These are phyloP conservation scores for Colletotrichum tamarilloi DNA, from an alignment of 2,329 filamentous ascomycete species.

Conservation along the genomic window DNA sequence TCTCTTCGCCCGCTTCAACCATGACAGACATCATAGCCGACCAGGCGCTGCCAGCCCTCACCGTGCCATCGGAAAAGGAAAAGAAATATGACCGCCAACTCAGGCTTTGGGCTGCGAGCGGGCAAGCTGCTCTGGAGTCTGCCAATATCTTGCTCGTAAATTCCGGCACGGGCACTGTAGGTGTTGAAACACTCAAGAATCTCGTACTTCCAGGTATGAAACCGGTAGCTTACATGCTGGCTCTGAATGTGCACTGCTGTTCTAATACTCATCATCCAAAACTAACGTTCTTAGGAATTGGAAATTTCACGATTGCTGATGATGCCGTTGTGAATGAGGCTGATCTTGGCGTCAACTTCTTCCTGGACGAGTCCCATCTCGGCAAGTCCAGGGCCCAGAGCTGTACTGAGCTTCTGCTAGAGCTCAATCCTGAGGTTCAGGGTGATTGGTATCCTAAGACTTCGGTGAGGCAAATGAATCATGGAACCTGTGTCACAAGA, in stretches of 20 bases:
- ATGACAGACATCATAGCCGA: constrained; percentile 59
- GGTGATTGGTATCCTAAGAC: constrained; percentile 74
- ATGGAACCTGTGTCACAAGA: neutral
- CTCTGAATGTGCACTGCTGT: neutral
- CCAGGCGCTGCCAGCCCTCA: constrained; percentile 60
- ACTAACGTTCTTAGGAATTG: constrained; percentile 72
- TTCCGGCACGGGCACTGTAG: constrained; percentile 85
- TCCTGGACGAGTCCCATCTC: constrained; percentile 82
- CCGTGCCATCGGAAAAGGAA: constrained; percentile 69
- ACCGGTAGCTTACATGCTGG: neutral
- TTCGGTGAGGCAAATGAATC: constrained; percentile 50
- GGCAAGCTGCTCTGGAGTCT: constrained; percentile 89
- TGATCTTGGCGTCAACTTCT: constrained; percentile 97
- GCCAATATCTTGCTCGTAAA: constrained; percentile 93
- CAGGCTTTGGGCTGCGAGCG: constrained; percentile 92
- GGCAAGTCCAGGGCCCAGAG: constrained; percentile 83
- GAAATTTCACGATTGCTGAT: constrained; percentile 91
- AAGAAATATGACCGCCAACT: constrained; percentile 95
- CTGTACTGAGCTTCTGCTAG: constrained; percentile 79
- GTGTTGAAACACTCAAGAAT: constrained; percentile 94
- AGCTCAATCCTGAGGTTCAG: constrained; percentile 92
- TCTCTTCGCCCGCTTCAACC: neutral
- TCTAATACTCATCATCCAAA: neutral
- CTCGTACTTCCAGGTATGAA: constrained; percentile 84
- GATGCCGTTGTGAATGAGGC: constrained; percentile 79